Conservation (phyloP, 2,329 filamentous ascomycete genomes). For the Tothia fuscella region DNA sequence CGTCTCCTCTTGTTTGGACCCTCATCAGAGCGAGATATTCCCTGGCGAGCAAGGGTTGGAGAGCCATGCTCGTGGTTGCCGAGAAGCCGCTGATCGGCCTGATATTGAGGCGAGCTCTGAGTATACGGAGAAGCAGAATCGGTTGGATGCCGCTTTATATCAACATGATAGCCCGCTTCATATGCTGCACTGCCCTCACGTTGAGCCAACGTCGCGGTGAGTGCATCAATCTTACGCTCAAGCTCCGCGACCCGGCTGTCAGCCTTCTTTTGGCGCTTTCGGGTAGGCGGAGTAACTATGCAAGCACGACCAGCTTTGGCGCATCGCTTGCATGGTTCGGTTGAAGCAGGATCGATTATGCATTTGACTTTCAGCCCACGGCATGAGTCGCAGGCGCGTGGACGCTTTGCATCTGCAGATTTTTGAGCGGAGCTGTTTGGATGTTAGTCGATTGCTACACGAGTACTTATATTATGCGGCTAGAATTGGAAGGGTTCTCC, state of each 20-base stretch:
- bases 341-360: slow-evolving; percentile 11
- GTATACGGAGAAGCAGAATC: slow-evolving; percentile 3
- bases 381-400: slow-evolving; percentile 64
- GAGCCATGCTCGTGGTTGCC: slow-evolving; percentile 1
- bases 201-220: slow-evolving; percentile 59
- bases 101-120: slow-evolving; percentile 6
- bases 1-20: slow-evolving; percentile 9
- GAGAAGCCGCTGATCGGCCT: slow-evolving; percentile 4
- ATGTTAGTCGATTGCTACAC: background rate
- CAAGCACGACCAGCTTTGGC: slow-evolving; percentile 68
- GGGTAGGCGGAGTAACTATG: slow-evolving; percentile 59
- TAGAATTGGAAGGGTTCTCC: background rate
- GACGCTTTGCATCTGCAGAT: slow-evolving; percentile 44
- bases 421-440: slow-evolving; percentile 1
- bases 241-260: slow-evolving; percentile 81
- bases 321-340: slow-evolving; percentile 64
- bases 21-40: background rate
- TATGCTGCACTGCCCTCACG: slow-evolving; percentile 3
- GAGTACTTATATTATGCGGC: background rate
- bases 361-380: slow-evolving; percentile 48
- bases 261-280: slow-evolving; percentile 84
- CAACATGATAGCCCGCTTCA: background rate
- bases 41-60: background rate
- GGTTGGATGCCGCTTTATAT: slow-evolving; percentile 1
- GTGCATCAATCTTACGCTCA: slow-evolving; percentile 81